A percentile compares a stretch with the other conserved stretches of the same genome.
Conservation (phyloP, 2,329 filamentous ascomycete genomes). For the Ascochyta clinopodiicola region DNA sequence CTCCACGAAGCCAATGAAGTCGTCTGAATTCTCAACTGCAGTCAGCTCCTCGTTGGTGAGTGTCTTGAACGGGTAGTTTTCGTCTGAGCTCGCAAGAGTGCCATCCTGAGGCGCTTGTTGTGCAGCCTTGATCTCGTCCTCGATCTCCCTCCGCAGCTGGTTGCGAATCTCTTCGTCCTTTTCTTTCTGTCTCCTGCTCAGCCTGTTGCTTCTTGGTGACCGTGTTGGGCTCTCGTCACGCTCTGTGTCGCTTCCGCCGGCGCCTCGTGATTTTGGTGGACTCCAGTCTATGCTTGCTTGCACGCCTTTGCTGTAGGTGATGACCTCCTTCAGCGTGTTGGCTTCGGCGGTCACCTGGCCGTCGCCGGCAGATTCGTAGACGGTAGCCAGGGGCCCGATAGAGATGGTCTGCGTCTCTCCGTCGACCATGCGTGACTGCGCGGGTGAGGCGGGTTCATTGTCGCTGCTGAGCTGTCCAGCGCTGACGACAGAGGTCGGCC, state of each 20-base stretch:
- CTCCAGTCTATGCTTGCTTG: conserved; percentile 84
- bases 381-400: conserved; percentile 74
- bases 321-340: conserved; percentile 71
- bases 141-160: conserved; percentile 85
- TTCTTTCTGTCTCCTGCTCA: conserved; percentile 80
- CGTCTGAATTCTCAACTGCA: conserved; percentile 88
- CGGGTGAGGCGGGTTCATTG: conserved; percentile 47
- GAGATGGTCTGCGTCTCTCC: conserved; percentile 71
- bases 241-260: conserved; percentile 62
- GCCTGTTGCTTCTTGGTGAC: conserved; percentile 67
- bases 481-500: conserved; percentile 86
- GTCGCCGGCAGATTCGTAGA: conserved; percentile 73
- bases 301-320: conserved; percentile 96
- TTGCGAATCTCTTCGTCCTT: conserved; percentile 88
- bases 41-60: conserved; percentile 85
- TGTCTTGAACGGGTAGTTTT: conserved; percentile 76
- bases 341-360: conserved; percentile 77
- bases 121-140: conserved; percentile 82
- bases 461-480: conserved; percentile 81
- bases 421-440: conserved; percentile 41
- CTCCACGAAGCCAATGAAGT: conserved; percentile 95
- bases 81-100: conserved; percentile 54
- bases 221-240: conserved; percentile 67
- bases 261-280: conserved; percentile 58
- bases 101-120: conserved; percentile 54